Conservation (phyloP, 2,329 filamentous ascomycete species). For the Lasiodiplodia theobromae region DNA sequence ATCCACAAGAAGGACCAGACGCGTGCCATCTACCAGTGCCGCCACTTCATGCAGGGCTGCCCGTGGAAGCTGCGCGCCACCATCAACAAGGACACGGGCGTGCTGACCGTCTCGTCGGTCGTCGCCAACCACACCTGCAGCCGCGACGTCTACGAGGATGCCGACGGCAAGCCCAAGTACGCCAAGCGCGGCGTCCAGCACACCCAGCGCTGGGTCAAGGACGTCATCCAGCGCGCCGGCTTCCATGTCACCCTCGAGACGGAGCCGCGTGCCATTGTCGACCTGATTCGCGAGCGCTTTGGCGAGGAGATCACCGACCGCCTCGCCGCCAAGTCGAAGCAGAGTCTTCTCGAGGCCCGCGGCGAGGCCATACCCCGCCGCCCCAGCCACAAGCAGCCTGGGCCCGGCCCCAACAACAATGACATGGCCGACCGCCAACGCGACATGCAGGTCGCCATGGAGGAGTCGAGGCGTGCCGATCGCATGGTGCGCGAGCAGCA, state of each 20-base stretch:
- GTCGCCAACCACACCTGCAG: constrained; percentile 31
- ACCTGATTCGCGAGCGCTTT: constrained; percentile 30
- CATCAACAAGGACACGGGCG: constrained; percentile 30
- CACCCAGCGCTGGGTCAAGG: constrained; percentile 33
- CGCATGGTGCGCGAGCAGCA: constrained; percentile 26
- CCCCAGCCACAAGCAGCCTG: constrained; percentile 29
- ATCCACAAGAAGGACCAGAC: constrained; percentile 33
- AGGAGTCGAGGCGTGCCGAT: constrained; percentile 20
- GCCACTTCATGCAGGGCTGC: constrained; percentile 30
- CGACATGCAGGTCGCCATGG: constrained; percentile 30
- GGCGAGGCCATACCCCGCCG: constrained; percentile 29
- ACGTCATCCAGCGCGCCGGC: constrained; percentile 29
- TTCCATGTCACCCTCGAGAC: constrained; percentile 30
- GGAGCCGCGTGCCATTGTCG: constrained; percentile 30
- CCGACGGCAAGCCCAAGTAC: constrained; percentile 32
- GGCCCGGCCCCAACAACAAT: constrained; percentile 26
- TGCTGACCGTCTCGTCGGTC: constrained; percentile 31
- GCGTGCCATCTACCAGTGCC: constrained; percentile 32
- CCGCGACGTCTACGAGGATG: constrained; percentile 29
- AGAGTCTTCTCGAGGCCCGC: constrained; percentile 29
- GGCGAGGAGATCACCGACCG: constrained; percentile 31
- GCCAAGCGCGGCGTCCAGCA: constrained; percentile 32
- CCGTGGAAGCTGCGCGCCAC: constrained; percentile 32
- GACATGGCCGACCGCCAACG: constrained; percentile 28
- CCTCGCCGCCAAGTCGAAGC: constrained; percentile 31